Percentiles rank a stretch among this genome's conserved stretches.
These are phyloP conservation scores for Glycine tomentella DNA, from an alignment of 306 rosid species.

Conservation along the genomic window DNA sequence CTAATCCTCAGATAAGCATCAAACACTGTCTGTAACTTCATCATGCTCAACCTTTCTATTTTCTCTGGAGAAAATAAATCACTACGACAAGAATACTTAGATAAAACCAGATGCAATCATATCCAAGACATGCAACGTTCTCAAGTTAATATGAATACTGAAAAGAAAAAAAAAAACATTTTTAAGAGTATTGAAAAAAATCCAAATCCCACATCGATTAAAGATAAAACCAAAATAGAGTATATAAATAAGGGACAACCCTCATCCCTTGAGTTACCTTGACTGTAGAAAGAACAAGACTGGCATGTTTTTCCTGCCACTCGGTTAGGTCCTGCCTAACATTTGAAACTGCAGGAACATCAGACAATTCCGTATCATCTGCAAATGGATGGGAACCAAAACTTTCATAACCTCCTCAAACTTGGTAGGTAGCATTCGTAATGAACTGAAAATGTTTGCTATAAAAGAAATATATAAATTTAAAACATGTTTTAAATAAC, in stretches of 20 bases:
- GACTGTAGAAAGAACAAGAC: constrained; percentile 68
- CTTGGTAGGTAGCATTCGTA: neutral
- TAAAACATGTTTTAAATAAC: too few relatives aligned
- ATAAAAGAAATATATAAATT: too few relatives aligned
- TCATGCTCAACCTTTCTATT: neutral
- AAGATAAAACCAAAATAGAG: too few relatives aligned
- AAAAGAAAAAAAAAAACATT: too few relatives aligned
- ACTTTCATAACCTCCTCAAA: constrained; percentile 16
- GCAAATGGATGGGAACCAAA: constrained; percentile 30
- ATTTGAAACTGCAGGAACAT: constrained; percentile 65
- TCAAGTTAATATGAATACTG: neutral
- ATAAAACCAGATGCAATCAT: neutral
- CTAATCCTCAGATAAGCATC: constrained; percentile 8
- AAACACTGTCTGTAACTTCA: neutral
- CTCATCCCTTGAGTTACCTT: too few relatives aligned
- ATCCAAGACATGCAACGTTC: neutral
- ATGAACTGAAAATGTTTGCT: neutral
- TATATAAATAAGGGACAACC: too few relatives aligned
- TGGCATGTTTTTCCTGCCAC: constrained; percentile 83
- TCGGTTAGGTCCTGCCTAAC: constrained; percentile 72
- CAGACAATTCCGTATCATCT: constrained; percentile 66
- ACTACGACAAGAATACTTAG: neutral
- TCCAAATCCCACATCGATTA: too few relatives aligned
- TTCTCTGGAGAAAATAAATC: neutral
- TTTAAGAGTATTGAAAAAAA: too few relatives aligned